These are phyloP conservation scores for Boletus sp. DNA, from an alignment of 1,284 basidiomycete species.

Conservation along the genomic window DNA sequence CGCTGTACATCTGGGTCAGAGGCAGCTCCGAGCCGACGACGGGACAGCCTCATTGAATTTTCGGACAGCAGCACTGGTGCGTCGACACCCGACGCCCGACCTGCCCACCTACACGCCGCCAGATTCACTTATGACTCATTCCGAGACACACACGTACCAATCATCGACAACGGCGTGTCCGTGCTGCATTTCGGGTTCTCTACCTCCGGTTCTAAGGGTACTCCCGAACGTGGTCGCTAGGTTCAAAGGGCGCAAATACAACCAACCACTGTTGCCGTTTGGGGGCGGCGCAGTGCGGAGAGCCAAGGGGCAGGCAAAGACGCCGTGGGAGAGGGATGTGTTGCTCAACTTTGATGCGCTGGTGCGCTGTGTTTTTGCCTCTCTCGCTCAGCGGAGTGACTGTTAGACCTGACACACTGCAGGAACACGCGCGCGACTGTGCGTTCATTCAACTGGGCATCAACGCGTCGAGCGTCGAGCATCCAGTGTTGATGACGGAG, in stretches of 20 bases:
- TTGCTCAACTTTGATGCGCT: constrained; percentile 88
- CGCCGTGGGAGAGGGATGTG: constrained; percentile 91
- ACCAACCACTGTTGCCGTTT: constrained; percentile 80
- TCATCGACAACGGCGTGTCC: constrained; percentile 94
- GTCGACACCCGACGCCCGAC: constrained; percentile 21
- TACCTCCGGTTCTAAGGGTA: constrained; percentile 43
- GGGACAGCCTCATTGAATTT: too few species aligned
- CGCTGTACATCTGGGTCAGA: too few species aligned
- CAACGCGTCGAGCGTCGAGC: constrained; percentile 76
- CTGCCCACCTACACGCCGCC: constrained; percentile 29
- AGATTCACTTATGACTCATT: constrained; percentile 47
- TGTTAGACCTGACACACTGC: constrained; percentile 25
- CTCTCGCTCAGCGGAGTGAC: too few species aligned
- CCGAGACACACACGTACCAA: constrained; percentile 56
- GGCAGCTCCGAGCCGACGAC: too few species aligned
- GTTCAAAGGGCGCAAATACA: constrained; percentile 87
- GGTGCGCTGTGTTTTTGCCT: constrained; percentile 54
- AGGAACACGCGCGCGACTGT: constrained; percentile 96
- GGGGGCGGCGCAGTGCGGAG: constrained; percentile 84
- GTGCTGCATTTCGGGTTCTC: constrained; percentile 90
- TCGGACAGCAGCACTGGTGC: constrained; percentile 5
- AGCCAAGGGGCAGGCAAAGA: constrained; percentile 78
- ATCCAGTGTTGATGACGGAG: constrained; percentile 96
- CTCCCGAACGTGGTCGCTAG: constrained; percentile 77
- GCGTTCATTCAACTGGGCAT: constrained; percentile 89